phyloP scores from a whole-genome alignment of 805 yeast species.

The Candida arabinofermentans region DNA sequence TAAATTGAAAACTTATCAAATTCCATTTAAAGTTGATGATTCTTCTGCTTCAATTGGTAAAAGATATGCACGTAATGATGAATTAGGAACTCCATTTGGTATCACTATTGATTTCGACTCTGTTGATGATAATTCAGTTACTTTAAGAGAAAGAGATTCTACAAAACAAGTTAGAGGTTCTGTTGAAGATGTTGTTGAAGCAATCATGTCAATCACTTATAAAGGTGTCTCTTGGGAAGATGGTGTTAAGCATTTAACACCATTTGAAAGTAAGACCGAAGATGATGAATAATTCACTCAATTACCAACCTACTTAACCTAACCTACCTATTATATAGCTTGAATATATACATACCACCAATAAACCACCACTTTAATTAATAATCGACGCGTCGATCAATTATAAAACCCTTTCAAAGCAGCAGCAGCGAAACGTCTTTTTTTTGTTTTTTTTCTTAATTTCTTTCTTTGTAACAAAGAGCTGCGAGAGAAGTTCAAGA shows the following conservation, averaged over 20 bases:
- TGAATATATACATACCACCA: too few relatives aligned
- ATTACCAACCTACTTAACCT: too few relatives aligned
- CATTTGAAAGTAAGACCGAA: slow-evolving; percentile 68
- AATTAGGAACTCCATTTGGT: slow-evolving; percentile 98
- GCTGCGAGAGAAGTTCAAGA: too few relatives aligned
- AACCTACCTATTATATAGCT: too few relatives aligned
- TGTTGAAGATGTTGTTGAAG: slow-evolving; percentile 60
- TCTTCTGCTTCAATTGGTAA: slow-evolving; percentile 97
- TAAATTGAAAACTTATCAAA: slow-evolving; percentile 70
- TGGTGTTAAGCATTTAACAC: slow-evolving; percentile 69
- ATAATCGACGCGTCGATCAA: too few relatives aligned
- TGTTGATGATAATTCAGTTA: slow-evolving; percentile 79
- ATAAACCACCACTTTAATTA: too few relatives aligned
- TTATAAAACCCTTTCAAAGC: too few relatives aligned
- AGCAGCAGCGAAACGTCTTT: too few relatives aligned
- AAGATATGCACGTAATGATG: slow-evolving; percentile 97
- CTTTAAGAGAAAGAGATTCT: slow-evolving; percentile 95
- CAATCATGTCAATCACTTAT: slow-evolving; percentile 73
- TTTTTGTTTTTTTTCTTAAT: too few relatives aligned
- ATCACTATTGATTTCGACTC: slow-evolving; percentile 95
- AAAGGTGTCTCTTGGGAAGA: slow-evolving; percentile 77
- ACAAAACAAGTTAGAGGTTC: slow-evolving; percentile 96
- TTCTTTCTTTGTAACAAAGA: too few relatives aligned
- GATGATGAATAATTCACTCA: slow-evolving; percentile 25
- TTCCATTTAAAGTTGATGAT: slow-evolving; percentile 95